Evolutionary conservation across 257 asterid genomes (phyloP).

Genomic region (Henckelia pumila): DNA sequence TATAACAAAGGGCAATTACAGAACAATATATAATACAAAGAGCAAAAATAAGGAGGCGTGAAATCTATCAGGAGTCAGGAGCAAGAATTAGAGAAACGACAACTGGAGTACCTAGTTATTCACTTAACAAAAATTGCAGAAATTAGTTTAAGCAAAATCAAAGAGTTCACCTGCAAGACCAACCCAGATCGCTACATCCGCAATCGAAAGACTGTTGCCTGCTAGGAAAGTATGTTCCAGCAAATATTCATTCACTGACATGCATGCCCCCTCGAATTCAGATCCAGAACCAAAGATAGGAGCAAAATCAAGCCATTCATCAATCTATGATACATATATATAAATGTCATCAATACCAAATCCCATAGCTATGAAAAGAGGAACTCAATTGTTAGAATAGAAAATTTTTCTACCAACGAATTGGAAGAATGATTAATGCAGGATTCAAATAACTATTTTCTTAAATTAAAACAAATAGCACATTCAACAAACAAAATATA

Average conservation of each 20-base stretch:
- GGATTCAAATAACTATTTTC: not conserved
- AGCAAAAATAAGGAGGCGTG: not conserved
- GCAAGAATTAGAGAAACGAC: not conserved
- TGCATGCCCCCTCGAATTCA: slow-evolving; percentile 91
- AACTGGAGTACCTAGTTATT: not conserved
- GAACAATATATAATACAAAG: not conserved
- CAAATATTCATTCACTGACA: slow-evolving; percentile 58
- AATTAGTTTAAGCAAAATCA: not conserved
- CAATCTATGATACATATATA: slow-evolving; percentile 48
- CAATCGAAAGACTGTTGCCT: slow-evolving; percentile 65
- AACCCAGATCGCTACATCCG: slow-evolving; percentile 86
- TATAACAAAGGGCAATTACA: not conserved
- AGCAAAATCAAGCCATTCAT: slow-evolving; percentile 82
- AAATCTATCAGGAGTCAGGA: slow-evolving; percentile 1
- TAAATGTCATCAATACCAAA: slow-evolving; percentile 3
- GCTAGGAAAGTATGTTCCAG: slow-evolving; percentile 62
- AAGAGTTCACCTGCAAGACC: slow-evolving; percentile 71
- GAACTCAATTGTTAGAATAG: slow-evolving; percentile 1
- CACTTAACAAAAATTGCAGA: not conserved
- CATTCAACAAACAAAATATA: not conserved
- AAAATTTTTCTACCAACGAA: not conserved
- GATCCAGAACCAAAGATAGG: slow-evolving; percentile 68
- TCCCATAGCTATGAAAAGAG: not conserved
- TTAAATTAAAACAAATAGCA: not conserved
- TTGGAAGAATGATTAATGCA: not conserved